Evolutionary conservation across 176 grass and related monocot species (phyloP).

Genomic region (Lolium perenne): DNA sequence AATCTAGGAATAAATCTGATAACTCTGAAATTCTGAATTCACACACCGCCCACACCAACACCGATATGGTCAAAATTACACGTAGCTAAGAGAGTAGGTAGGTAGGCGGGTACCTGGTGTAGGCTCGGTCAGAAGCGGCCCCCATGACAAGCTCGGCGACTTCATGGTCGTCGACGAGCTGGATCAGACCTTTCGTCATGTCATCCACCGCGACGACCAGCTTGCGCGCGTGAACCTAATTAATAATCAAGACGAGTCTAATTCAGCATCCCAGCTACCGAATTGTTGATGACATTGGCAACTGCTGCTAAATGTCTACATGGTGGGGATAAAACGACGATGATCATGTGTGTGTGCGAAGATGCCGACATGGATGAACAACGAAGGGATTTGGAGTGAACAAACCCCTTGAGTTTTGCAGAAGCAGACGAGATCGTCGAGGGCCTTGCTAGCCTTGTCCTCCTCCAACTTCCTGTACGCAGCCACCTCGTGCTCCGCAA

Average conservation of each 20-base stretch:
- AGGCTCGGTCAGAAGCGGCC: constrained; percentile 68
- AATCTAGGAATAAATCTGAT: too few species aligned
- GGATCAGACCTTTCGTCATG: constrained; percentile 43
- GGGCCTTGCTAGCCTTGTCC: constrained; percentile 47
- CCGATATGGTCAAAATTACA: background rate
- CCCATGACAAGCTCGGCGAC: constrained; percentile 83
- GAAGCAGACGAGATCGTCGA: constrained; percentile 62
- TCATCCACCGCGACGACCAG: constrained; percentile 52
- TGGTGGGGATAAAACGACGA: background rate
- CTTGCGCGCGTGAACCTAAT: constrained; percentile 65
- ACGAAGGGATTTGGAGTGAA: background rate
- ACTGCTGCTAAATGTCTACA: too few species aligned
- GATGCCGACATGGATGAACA: background rate
- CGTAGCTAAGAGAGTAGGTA: background rate
- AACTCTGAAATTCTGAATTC: too few species aligned
- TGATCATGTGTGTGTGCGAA: too few species aligned
- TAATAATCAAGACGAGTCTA: background rate
- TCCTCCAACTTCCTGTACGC: constrained; percentile 59
- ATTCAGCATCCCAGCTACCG: background rate
- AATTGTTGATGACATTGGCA: background rate
- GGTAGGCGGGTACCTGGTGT: constrained; percentile 46
- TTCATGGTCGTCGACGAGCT: constrained; percentile 58
- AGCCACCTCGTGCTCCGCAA: constrained; percentile 63
- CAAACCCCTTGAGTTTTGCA: constrained; percentile 63
- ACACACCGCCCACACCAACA: too few species aligned